A percentile compares a stretch with the other conserved stretches of the same genome.
Conservation (phyloP, 2,329 filamentous ascomycete genomes). For the Cladorrhinum sp. region DNA sequence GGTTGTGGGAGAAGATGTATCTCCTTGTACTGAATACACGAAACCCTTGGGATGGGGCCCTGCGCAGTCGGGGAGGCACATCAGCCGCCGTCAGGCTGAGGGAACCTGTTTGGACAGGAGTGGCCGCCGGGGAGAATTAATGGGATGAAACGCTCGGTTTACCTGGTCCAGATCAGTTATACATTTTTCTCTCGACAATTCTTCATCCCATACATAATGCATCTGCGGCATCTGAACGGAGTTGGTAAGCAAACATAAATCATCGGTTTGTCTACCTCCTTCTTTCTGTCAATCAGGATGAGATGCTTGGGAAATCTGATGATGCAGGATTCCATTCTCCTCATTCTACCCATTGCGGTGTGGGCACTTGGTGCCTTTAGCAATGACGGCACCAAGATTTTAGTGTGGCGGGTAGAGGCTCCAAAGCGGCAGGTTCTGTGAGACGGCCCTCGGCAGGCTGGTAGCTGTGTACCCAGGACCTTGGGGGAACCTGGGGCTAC, state of each 20-base stretch:
- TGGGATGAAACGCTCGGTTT: conserved; percentile 10
- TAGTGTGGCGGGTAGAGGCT: conserved; percentile 11
- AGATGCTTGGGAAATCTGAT: too few species aligned
- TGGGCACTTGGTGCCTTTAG: neutral
- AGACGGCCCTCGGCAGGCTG: conserved; percentile 2
- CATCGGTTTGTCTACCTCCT: too few species aligned
- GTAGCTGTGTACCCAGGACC: neutral
- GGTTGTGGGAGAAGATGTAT: conserved; percentile 18
- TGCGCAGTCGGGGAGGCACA: conserved; percentile 10
- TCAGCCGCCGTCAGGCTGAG: conserved; percentile 10
- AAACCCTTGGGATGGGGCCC: conserved; percentile 14
- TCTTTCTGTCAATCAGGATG: too few species aligned
- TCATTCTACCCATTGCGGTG: neutral
- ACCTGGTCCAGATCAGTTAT: neutral
- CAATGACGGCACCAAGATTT: neutral
- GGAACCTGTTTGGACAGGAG: conserved; percentile 11
- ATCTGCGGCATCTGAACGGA: too few species aligned
- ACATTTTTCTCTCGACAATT: neutral
- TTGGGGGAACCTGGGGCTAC: conserved; percentile 3
- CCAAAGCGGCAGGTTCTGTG: conserved; percentile 3
- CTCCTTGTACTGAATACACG: conserved; percentile 21
- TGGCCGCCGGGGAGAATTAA: neutral
- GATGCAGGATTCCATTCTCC: neutral
- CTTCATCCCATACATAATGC: neutral
- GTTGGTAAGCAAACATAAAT: too few species aligned